These are phyloP conservation scores for Annulohypoxylon moriforme DNA, from an alignment of 495 filamentous ascomycete species.

Conservation along the genomic window DNA sequence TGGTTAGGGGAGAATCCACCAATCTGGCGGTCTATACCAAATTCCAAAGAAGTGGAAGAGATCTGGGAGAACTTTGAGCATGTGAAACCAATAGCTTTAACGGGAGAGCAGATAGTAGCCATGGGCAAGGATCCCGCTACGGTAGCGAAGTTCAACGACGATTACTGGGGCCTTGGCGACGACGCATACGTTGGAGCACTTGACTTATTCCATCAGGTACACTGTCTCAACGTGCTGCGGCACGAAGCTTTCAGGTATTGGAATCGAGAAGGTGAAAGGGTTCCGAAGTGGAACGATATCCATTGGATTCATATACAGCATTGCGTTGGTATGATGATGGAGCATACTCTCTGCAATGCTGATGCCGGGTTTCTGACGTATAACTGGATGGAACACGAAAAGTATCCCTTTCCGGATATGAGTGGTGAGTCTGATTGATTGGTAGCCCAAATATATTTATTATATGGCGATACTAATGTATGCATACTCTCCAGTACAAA, in stretches of 20 bases:
- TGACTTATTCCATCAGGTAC: slow-evolving; percentile 49
- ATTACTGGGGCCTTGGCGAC: slow-evolving; percentile 46
- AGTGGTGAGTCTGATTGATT: slow-evolving; percentile 26
- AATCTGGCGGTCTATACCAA: slow-evolving; percentile 19
- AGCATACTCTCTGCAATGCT: slow-evolving; percentile 33
- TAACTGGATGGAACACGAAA: slow-evolving; percentile 32
- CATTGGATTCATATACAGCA: slow-evolving; percentile 37
- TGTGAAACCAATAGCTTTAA: slow-evolving; percentile 31
- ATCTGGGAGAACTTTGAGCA: slow-evolving; percentile 24
- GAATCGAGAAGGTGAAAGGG: slow-evolving; percentile 17
- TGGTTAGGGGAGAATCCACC: slow-evolving; percentile 20
- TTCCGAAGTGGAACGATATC: slow-evolving; percentile 28
- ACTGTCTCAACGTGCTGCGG: slow-evolving; percentile 46
- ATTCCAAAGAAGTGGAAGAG: slow-evolving; percentile 15
- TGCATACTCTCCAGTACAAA: slow-evolving; percentile 1
- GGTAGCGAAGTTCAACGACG: slow-evolving; percentile 45
- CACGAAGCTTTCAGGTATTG: slow-evolving; percentile 34
- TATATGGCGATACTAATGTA: neutral
- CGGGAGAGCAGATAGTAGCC: slow-evolving; percentile 40
- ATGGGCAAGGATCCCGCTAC: slow-evolving; percentile 51
- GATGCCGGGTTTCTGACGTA: slow-evolving; percentile 31
- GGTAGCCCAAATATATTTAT: neutral
- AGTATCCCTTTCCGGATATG: slow-evolving; percentile 30
- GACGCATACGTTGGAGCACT: slow-evolving; percentile 51
- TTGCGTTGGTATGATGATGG: slow-evolving; percentile 38